phyloP scores from a whole-genome alignment of 352 stramenopile genomes.

The Phytophthora litchii region DNA sequence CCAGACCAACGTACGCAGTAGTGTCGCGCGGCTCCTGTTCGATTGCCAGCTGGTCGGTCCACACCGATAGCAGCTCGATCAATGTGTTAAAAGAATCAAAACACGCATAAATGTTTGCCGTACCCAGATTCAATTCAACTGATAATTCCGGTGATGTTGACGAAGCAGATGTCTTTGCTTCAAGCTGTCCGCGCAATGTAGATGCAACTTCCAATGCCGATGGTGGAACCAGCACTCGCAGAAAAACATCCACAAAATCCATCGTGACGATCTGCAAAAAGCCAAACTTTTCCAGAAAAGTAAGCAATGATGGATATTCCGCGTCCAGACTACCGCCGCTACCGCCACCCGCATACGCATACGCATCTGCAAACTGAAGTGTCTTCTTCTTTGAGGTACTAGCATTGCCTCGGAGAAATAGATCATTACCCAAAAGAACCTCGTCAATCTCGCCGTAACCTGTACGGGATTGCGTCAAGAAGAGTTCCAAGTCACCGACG shows the following conservation, averaged over 20 bases:
- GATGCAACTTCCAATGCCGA: conserved; percentile 26
- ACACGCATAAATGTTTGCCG: conserved; percentile 88
- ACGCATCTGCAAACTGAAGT: conserved; percentile 48
- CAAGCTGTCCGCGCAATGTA: conserved; percentile 16
- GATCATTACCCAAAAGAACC: conserved; percentile 65
- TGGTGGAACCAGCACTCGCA: conserved; percentile 65
- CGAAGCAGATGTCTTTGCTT: conserved; percentile 41
- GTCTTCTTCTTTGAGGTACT: conserved; percentile 44
- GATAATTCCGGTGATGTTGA: conserved; percentile 74
- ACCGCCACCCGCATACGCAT: conserved; percentile 11
- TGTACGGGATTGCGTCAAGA: conserved; percentile 63
- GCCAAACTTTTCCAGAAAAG: conserved; percentile 80
- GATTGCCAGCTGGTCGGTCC: conserved; percentile 72
- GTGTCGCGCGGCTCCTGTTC: conserved; percentile 71
- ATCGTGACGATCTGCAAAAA: conserved; percentile 88
- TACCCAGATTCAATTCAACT: conserved; percentile 83
- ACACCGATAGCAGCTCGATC: conserved; percentile 71
- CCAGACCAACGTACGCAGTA: conserved; percentile 79
- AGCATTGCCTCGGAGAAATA: conserved; percentile 41
- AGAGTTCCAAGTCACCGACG: conserved; percentile 72
- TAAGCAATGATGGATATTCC: conserved; percentile 74
- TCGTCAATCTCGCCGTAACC: conserved; percentile 78
- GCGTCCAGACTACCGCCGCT: conserved; percentile 26
- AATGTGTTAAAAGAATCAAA: conserved; percentile 91
- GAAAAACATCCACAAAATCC: conserved; percentile 86